Conservation (phyloP, 1,284 basidiomycete genomes). For the Leccinum subrobustum region DNA sequence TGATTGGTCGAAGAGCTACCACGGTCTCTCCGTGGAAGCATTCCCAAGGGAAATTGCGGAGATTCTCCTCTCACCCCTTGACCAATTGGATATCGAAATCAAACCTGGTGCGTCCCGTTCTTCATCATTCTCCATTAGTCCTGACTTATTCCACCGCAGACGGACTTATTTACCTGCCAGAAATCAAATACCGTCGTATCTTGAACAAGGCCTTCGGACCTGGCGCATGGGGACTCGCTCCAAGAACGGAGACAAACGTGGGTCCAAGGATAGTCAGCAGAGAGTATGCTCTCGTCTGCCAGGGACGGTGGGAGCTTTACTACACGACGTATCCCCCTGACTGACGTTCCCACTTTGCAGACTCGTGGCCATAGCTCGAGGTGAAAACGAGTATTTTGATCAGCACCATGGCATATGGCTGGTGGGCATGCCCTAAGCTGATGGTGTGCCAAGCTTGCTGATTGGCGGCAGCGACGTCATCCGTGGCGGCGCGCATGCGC, state of each 20-base stretch:
- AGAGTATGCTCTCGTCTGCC: constrained; percentile 93
- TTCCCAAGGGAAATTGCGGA: constrained; percentile 79
- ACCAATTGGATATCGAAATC: constrained; percentile 84
- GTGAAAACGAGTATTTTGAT: constrained; percentile 98
- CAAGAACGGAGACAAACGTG: constrained; percentile 91
- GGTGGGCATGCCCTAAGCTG: neutral
- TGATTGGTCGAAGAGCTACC: constrained; percentile 90
- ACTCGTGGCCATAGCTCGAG: constrained; percentile 87
- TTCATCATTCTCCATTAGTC: neutral
- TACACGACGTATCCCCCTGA: neutral
- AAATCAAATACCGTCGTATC: constrained; percentile 97
- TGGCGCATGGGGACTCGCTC: constrained; percentile 96
- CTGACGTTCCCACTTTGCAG: constrained; percentile 40
- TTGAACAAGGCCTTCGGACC: constrained; percentile 95
- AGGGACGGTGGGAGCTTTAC: constrained; percentile 67
- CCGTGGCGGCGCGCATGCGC: no score
- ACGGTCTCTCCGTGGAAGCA: constrained; percentile 77
- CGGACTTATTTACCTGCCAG: constrained; percentile 93
- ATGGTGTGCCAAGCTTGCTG: no score
- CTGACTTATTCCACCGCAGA: constrained; percentile 47
- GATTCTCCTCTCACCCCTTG: constrained; percentile 73
- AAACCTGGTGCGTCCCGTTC: constrained; percentile 72
- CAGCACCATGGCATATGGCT: constrained; percentile 27
- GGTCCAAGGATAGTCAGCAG: constrained; percentile 86
- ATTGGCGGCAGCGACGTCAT: no score